Evolutionary conservation across 2,329 filamentous ascomycete genomes (phyloP), one percentile per base, ranked within the genome.

Genomic region (Seiridium cupressi): DNA sequence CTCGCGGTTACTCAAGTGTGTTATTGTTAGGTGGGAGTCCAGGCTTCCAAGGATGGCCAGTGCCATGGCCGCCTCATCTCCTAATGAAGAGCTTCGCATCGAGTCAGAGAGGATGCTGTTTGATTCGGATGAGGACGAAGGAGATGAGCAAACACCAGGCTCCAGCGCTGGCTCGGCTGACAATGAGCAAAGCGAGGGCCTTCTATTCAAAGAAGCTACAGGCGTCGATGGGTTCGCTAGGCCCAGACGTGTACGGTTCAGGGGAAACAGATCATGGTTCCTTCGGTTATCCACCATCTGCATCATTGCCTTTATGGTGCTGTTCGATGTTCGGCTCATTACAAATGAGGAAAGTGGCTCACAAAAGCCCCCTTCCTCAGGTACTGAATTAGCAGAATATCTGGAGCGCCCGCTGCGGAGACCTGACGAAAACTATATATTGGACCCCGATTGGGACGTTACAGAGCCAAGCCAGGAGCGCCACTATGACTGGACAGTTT

Each of bases 401-500:
- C 44, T 49, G 13, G 34, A 51, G 55, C 32, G 44, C 4, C 59
- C 65, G 9, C 42, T 64, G 31, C 61, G 58, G 32, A 65, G 60
- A 26, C 59, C 65, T 8, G 62, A 67, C 34, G 60, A 66, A 0
- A 82, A 87, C 55, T 89, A 91, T 61, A 70, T 86, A 3, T 76
- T 91, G 13, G 76, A 83, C 55, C 68, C 78, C 0, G 64, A 74
- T 2, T 91, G 88, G 88, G 73, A 88, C 61, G 79, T 80, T 62
- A 51, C 75, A 18, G 79, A 82, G 0, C 64, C 77, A 3, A 78
- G 81, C 0, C 79, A 77, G 13, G 79, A 77, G 2, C 79, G 88
- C 65, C 80, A 84, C 63, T 88, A 86, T 66, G 74, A 81, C 62
- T 90, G 87, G 86, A 82, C 76, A 0, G 81, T 91, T 36, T 70